Evolutionary conservation across 2,329 filamentous ascomycete genomes (phyloP).

Genomic region (Anisogramma anomala): DNA sequence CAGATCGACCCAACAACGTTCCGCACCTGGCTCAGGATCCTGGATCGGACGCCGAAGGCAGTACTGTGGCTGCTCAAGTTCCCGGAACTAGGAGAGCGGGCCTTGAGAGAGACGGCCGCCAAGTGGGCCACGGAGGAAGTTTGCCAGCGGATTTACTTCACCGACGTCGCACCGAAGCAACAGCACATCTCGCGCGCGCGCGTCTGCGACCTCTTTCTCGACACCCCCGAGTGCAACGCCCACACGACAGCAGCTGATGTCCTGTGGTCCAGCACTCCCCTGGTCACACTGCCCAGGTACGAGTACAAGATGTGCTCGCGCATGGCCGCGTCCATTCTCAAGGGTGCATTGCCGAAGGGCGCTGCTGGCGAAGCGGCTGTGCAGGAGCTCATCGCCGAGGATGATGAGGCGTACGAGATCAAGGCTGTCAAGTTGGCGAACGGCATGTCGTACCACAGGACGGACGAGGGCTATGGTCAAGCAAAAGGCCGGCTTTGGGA

Average conservation of each 20-base stretch:
- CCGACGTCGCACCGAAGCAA: constrained; percentile 90
- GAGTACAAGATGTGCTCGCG: constrained; percentile 98
- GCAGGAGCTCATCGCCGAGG: constrained; percentile 61
- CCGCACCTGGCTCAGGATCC: constrained; percentile 86
- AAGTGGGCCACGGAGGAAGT: constrained; percentile 79
- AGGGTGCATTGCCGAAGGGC: constrained; percentile 69
- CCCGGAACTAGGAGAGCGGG: constrained; percentile 80
- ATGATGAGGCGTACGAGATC: constrained; percentile 76
- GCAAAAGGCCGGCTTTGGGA: constrained; percentile 62
- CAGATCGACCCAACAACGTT: constrained; percentile 97
- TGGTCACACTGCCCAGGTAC: constrained; percentile 83
- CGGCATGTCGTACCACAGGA: constrained; percentile 46
- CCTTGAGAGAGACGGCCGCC: constrained; percentile 68
- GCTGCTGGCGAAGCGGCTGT: constrained; percentile 56
- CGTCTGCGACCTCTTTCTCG: constrained; percentile 87
- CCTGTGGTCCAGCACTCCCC: constrained; percentile 87
- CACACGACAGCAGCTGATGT: constrained; percentile 96
- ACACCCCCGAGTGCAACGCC: constrained; percentile 95
- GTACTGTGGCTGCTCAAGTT: constrained; percentile 95
- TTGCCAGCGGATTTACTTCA: constrained; percentile 80
- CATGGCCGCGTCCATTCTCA: constrained; percentile 92
- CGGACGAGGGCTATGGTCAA: constrained; percentile 35
- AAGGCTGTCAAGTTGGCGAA: constrained; percentile 58
- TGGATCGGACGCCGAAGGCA: constrained; percentile 73
- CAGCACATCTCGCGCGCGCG: constrained; percentile 86